Conservation (phyloP, 306 rosid genomes). For the Fragaria nilgerrensis region DNA sequence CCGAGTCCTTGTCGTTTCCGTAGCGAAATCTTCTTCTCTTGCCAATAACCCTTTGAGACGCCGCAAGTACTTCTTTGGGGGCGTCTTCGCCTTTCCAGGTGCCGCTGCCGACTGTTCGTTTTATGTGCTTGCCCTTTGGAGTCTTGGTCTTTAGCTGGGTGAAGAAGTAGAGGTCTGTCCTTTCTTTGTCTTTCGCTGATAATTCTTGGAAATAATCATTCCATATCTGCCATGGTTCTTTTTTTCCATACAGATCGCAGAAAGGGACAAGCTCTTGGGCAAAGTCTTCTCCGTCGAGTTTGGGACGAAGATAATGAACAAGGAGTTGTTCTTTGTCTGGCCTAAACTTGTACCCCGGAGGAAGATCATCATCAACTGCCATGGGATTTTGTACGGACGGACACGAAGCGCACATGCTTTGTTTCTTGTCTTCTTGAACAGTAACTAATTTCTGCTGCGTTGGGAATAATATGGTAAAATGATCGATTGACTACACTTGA, state of each 20-base stretch:
- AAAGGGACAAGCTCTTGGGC: background rate
- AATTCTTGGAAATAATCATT: background rate
- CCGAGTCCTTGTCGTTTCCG: background rate
- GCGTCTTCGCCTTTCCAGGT: slow-evolving; percentile 1
- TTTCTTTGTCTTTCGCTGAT: background rate
- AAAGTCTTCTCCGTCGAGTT: background rate
- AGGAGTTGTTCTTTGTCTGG: background rate
- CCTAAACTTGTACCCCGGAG: too few species aligned
- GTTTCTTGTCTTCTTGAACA: background rate
- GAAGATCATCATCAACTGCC: background rate
- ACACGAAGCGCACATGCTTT: background rate
- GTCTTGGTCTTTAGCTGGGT: background rate
- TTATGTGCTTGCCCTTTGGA: background rate
- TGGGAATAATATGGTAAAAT: background rate
- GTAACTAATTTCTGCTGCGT: background rate
- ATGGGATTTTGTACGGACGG: background rate
- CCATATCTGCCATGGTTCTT: slow-evolving; percentile 6
- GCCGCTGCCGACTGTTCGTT: background rate
- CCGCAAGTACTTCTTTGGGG: background rate
- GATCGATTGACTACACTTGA: too few species aligned
- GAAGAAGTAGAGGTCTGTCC: background rate
- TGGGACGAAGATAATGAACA: slow-evolving; percentile 1
- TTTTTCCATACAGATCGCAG: background rate
- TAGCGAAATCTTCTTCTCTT: background rate
- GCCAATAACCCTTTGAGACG: background rate